A percentile compares a stretch with the other conserved stretches of the same genome.
Evolutionary conservation across 106 monocot species (phyloP).

Genomic region (Dendrobium officinale): DNA sequence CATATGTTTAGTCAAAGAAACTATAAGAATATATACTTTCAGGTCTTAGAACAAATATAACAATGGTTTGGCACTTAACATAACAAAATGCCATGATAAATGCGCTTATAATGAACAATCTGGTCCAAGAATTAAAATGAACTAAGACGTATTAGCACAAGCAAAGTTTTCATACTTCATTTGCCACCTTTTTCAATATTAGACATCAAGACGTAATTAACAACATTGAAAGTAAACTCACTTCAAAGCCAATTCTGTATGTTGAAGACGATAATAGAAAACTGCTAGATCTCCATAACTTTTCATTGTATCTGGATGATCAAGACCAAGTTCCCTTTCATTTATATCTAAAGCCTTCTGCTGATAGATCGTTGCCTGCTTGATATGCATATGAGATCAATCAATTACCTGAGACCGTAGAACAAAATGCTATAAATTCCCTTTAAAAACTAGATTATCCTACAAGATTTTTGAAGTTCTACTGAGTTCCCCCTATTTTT

Average conservation of each 20-base stretch:
- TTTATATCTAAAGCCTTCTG: slow-evolving; percentile 33
- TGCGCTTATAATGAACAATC: neutral
- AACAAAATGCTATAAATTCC: neutral
- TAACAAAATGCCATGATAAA: neutral
- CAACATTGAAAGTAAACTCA: slow-evolving; percentile 6
- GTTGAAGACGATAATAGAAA: slow-evolving; percentile 27
- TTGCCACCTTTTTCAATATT: neutral
- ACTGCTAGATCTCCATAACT: slow-evolving; percentile 23
- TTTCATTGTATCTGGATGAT: slow-evolving; percentile 31
- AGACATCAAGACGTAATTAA: neutral
- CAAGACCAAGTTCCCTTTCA: slow-evolving; percentile 22
- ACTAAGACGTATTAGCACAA: no score
- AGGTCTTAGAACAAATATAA: neutral
- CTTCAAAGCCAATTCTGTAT: slow-evolving; percentile 26
- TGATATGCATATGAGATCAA: neutral
- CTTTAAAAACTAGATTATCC: neutral
- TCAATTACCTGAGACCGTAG: neutral
- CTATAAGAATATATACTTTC: neutral
- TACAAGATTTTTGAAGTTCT: neutral
- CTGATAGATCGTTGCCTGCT: slow-evolving; percentile 26
- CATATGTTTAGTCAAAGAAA: neutral
- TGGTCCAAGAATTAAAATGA: neutral
- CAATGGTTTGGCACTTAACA: neutral
- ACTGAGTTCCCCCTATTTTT: neutral
- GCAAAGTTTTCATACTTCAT: neutral